Percentiles rank a stretch among this genome's conserved stretches.
These are phyloP conservation scores for Avena eriantha DNA, from an alignment of 176 grass and related monocot genomes.

Conservation along the genomic window DNA sequence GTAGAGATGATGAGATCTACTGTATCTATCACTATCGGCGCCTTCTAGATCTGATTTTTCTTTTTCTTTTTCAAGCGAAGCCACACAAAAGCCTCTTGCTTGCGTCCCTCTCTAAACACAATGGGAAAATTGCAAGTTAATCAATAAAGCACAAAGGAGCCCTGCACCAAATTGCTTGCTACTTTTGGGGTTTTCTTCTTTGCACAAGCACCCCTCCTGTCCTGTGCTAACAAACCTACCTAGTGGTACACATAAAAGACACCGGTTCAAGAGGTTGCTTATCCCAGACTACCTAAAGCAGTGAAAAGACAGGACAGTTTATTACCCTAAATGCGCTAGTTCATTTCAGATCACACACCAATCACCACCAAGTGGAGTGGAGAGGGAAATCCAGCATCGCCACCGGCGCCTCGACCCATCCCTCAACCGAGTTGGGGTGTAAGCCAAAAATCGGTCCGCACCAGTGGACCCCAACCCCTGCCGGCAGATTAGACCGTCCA, in stretches of 20 bases:
- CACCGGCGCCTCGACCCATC: too few species aligned
- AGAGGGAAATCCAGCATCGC: background rate
- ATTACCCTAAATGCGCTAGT: background rate
- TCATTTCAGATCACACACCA: slow-evolving; percentile 4
- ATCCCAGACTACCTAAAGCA: background rate
- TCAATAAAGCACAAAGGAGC: background rate
- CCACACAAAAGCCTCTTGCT: background rate
- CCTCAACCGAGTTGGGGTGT: too few species aligned
- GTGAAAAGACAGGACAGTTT: background rate
- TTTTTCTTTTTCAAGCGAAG: background rate
- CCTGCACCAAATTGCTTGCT: background rate
- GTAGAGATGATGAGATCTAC: background rate
- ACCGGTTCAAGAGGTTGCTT: background rate
- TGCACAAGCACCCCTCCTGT: slow-evolving; percentile 1
- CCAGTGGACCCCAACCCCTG: too few species aligned
- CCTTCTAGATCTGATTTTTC: background rate
- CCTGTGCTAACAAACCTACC: background rate
- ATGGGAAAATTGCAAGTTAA: background rate
- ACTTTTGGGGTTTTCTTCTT: slow-evolving; percentile 25
- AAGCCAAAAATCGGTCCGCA: too few species aligned
- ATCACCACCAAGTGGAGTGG: background rate
- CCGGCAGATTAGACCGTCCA: too few species aligned
- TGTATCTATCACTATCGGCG: background rate
- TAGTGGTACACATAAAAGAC: background rate
- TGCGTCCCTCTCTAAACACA: background rate